Evolutionary conservation across 352 stramenopile genomes (phyloP).

Genomic region (Plasmopara viticola): DNA sequence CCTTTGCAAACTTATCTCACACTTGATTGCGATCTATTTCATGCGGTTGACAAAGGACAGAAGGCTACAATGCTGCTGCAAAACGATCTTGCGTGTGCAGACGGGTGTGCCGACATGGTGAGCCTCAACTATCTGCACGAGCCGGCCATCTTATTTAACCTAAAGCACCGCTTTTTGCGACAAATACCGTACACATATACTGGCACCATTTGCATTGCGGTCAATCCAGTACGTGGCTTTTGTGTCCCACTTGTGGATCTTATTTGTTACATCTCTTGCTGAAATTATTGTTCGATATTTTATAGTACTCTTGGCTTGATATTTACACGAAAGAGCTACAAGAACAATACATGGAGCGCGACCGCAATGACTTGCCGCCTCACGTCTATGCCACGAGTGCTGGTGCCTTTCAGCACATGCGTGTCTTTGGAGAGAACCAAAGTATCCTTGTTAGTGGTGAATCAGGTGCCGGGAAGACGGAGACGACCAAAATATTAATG

Average conservation of each 20-base stretch:
- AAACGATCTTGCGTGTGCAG: constrained; percentile 41
- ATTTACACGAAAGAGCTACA: constrained; percentile 82
- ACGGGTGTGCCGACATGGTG: constrained; percentile 82
- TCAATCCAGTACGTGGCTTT: constrained; percentile 88
- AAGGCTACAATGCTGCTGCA: constrained; percentile 75
- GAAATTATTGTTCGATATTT: constrained; percentile 5
- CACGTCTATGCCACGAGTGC: constrained; percentile 82
- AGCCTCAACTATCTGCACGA: constrained; percentile 89
- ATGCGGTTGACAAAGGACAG: constrained; percentile 19
- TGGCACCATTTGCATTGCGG: constrained; percentile 94
- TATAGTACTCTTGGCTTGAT: constrained; percentile 89
- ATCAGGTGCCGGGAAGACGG: constrained; percentile 91
- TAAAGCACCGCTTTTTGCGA: constrained; percentile 81
- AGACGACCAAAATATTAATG: constrained; percentile 96
- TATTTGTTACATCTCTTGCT: constrained; percentile 7
- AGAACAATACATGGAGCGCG: constrained; percentile 69
- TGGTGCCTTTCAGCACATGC: constrained; percentile 78
- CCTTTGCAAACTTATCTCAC: constrained; percentile 8
- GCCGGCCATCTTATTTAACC: constrained; percentile 89
- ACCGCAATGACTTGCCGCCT: constrained; percentile 62
- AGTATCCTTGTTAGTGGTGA: constrained; percentile 83
- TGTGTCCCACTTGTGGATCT: constrained; percentile 1
- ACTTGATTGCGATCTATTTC: constrained; percentile 8
- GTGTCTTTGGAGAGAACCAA: constrained; percentile 72
- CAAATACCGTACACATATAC: constrained; percentile 95